Base-by-base conservation (phyloP, 2,329 filamentous ascomycete species). In the Sarocladium strictum region DNA sequence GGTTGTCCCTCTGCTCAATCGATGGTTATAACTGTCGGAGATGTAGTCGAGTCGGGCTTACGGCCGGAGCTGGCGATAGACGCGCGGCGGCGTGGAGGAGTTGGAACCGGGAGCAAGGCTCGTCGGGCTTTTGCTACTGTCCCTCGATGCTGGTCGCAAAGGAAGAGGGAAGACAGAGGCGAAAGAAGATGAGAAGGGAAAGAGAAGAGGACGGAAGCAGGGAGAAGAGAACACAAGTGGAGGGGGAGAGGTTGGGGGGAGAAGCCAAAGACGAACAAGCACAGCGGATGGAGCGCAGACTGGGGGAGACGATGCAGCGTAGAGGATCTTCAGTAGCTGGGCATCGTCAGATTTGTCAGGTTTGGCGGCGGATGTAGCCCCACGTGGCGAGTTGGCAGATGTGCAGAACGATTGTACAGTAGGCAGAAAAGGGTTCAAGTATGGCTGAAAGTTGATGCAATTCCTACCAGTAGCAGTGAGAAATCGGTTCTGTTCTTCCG, bases 191-290 rank as follows among this genome's bases (percentile, higher is more conserved):
- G 53, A 54, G 45, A 49, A 50, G 29, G 50, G 27, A 56, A 55
- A 57, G 53, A 54, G 54, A 49, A 51, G 17, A 47, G 29, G 23
- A 53, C 29, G 12, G 17, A 33, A 38, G 26, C 41, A 55, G 49
- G 38, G 26, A 27, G 59, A 59, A 57, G 55, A 51, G 54, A 53
- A 54, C 51, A 60, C 55, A 54, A 33, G 47, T 19, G 47, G 47
- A 32, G 55, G 58, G 53, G 24, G 26, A 49, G 47, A 51, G 47
- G 47, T 17, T 35, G 47, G 27, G 24, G 26, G 5, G 26, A 27
- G 11, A 35, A 51, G n/a, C 17, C 47, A 10, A 32, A 33, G 29
- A n/a, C n/a, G 47, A 51, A 23, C 47, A n/a, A n/a, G n/a, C n/a
- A 35, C 15, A 12, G 19, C 5, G 26, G 21, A 10, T 23, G 35